Conservation (phyloP, 2,329 filamentous ascomycete genomes). For the Knoxdaviesia capensis region DNA sequence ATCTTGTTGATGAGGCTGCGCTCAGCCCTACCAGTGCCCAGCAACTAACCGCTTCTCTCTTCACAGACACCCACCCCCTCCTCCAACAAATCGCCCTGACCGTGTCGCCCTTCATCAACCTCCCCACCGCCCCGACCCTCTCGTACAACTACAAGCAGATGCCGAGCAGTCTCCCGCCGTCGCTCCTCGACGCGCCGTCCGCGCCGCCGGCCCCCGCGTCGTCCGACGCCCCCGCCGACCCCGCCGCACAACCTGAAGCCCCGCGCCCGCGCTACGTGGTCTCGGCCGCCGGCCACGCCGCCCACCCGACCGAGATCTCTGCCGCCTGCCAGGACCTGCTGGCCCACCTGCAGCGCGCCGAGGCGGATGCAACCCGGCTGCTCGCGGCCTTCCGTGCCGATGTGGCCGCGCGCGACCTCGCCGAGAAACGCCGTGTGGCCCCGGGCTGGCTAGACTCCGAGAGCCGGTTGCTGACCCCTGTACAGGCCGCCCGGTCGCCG, state of each 20-base stretch:
- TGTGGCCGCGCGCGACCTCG: constrained; percentile 44
- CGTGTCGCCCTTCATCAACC: constrained; percentile 81
- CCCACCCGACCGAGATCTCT: constrained; percentile 73
- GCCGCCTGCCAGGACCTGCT: constrained; percentile 62
- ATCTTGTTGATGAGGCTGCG: too few species aligned
- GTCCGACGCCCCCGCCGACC: constrained; percentile 16
- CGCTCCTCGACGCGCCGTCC: constrained; percentile 9
- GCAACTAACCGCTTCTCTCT: too few species aligned
- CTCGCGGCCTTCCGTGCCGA: constrained; percentile 51
- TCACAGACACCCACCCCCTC: constrained; percentile 56
- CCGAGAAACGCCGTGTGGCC: constrained; percentile 60
- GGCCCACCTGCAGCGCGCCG: constrained; percentile 50
- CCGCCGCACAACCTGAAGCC: constrained; percentile 14
- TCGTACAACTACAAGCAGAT: constrained; percentile 91
- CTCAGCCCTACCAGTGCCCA: too few species aligned
- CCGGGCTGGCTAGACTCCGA: constrained; percentile 69
- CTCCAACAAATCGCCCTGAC: constrained; percentile 84
- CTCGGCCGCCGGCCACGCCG: constrained; percentile 59
- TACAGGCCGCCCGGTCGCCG: constrained; percentile 6
- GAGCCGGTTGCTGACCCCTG: constrained; percentile 13
- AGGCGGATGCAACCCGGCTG: constrained; percentile 45
- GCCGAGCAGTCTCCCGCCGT: constrained; percentile 54
- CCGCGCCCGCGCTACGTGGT: constrained; percentile 53
- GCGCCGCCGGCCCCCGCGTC: constrained; percentile 6
- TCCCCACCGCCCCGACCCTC: constrained; percentile 75